Base-by-base conservation (phyloP, 352 stramenopile genomes). In the Phytophthora crassamura region DNA sequence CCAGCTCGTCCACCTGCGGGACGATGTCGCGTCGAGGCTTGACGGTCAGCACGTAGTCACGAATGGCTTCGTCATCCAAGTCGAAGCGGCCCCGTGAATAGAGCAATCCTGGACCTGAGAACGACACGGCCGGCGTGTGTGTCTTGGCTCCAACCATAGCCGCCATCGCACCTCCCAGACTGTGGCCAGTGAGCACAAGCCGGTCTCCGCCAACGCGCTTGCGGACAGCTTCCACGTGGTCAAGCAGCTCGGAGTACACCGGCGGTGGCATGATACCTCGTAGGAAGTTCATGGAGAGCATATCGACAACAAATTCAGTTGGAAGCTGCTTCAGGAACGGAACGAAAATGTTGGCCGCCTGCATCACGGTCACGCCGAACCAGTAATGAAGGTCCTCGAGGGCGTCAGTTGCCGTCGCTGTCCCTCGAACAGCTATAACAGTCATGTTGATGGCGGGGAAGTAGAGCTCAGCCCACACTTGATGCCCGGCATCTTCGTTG, bases 331-430 rank as follows among this genome's bases (percentile, higher is more conserved):
- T 96, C 38, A 96, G 67, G 67, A 96, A 94, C 43, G 84, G 86
- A 20, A 96, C 67, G 50, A 95, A 95, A 45, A 92, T 80, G 73
- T 95, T 91, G 3, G 84, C 85, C 5, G 82, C 82, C 59, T 95
- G 86, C 88, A 96, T 96, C 71, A 94, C 85, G 47, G 73, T 89
- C 47, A 96, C 87, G 16, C 86, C 88, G 43, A 96, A 94, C 86
- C 88, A 94, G 58, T 80, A 96, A 66, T 96, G 86, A 16, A 96
- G 70, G 49, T 96, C 88, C 46, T 96, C 86, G 32, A 96, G 84
- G 20, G 85, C 88, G 45, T 96, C 88, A 0, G 86, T 89, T 12
- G 82, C 88, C 10, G 88, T 93, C 28, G 88, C 88, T 32, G 88
- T 96, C 52, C 88, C 86, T 35, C 88, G 83, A 51, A 96, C 84